These are phyloP conservation scores for Diaporthe citriasiana DNA, from an alignment of 2,329 filamentous ascomycete species.

Conservation along the genomic window DNA sequence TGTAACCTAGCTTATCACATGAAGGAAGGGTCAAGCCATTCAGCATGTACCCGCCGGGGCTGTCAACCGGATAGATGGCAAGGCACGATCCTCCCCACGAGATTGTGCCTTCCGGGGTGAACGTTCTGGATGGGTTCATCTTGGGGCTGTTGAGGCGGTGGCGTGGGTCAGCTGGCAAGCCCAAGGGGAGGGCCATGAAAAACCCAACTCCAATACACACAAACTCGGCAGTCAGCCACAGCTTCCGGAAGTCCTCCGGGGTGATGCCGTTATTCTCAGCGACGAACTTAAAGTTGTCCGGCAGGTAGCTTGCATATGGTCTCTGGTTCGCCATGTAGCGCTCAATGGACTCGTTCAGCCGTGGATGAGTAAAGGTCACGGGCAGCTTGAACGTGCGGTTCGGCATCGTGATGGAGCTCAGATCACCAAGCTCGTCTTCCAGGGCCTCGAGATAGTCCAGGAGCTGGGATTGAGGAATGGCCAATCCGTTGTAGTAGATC, in stretches of 20 bases:
- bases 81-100: constrained; percentile 69
- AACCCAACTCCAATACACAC: constrained; percentile 53
- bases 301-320: constrained; percentile 49
- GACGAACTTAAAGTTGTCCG: constrained; percentile 49
- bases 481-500: constrained; percentile 60
- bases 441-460: constrained; percentile 53
- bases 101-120: constrained; percentile 69
- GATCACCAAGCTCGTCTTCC: constrained; percentile 56
- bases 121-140: constrained; percentile 68
- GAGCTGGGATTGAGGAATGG: constrained; percentile 54
- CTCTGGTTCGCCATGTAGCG: constrained; percentile 50
- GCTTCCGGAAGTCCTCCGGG: constrained; percentile 37
- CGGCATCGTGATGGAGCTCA: constrained; percentile 56
- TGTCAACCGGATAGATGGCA: constrained; percentile 68
- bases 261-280: constrained; percentile 54
- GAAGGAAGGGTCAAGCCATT: constrained; percentile 66
- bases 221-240: constrained; percentile 43
- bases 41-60: constrained; percentile 69
- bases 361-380: constrained; percentile 56
- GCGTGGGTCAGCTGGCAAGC: constrained; percentile 62
- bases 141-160: constrained; percentile 68
- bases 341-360: constrained; percentile 44
- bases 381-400: constrained; percentile 61
- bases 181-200: constrained; percentile 54
- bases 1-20: constrained; percentile 67